Percentiles rank a stretch among this genome's conserved stretches.
phyloP scores from a whole-genome alignment of 164 flowering plant genomes.

The Euptelea pleiosperma region DNA sequence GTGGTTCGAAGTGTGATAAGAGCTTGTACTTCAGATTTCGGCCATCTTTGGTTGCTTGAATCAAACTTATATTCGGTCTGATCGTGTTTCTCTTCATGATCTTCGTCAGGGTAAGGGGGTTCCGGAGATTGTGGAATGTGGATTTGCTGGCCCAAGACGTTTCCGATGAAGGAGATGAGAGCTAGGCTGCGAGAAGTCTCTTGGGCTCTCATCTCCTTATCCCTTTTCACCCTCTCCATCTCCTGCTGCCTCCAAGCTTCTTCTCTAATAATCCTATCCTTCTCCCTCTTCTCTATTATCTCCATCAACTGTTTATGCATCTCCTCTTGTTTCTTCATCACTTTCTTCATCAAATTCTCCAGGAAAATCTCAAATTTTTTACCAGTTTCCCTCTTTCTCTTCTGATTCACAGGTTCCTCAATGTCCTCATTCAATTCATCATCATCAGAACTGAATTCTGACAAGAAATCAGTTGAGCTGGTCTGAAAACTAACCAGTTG shows the following conservation, averaged over 20 bases:
- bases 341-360: constrained; percentile 34
- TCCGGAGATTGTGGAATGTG: constrained; percentile 21
- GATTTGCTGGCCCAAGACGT: constrained; percentile 30
- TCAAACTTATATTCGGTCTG: constrained; percentile 20
- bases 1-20: constrained; percentile 38
- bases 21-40: constrained; percentile 48
- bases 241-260: constrained; percentile 58
- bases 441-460: constrained; percentile 28
- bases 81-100: constrained; percentile 16
- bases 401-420: constrained; percentile 16
- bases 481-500: background rate
- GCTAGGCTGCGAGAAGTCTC: constrained; percentile 48
- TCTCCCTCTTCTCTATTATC: constrained; percentile 43
- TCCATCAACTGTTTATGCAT: constrained; percentile 54
- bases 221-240: constrained; percentile 41
- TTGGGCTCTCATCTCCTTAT: constrained; percentile 38
- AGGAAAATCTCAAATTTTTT: constrained; percentile 30
- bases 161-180: constrained; percentile 41
- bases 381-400: constrained; percentile 40
- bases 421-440: constrained; percentile 18
- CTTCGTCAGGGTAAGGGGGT: constrained; percentile 12
- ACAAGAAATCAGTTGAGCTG: constrained; percentile 1
- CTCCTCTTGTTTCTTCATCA: constrained; percentile 52
- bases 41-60: constrained; percentile 40
- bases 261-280: constrained; percentile 49